A percentile compares a stretch with the other conserved stretches of the same genome.
These are phyloP conservation scores for Colletotrichum sp. DNA, from an alignment of 2,329 filamentous ascomycete genomes.

Conservation along the genomic window DNA sequence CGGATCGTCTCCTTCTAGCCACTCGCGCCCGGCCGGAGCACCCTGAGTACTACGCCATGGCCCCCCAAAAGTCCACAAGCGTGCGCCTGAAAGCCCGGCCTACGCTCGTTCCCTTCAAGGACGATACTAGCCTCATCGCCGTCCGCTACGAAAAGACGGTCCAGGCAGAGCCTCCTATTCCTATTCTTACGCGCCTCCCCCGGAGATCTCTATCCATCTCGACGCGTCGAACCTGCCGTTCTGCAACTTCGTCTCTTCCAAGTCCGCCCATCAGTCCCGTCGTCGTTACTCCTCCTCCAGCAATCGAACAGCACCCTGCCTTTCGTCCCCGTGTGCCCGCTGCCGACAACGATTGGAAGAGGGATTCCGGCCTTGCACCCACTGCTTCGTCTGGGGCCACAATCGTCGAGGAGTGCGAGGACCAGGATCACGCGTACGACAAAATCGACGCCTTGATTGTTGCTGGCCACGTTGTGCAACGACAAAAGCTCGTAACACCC, in stretches of 20 bases:
- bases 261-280: slow-evolving; percentile 26
- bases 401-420: slow-evolving; percentile 42
- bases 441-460: neutral
- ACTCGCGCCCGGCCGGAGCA: neutral
- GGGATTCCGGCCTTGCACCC: slow-evolving; percentile 60
- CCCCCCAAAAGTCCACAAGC: slow-evolving; percentile 46
- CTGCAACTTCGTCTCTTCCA: slow-evolving; percentile 8
- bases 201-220: slow-evolving; percentile 28
- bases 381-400: slow-evolving; percentile 46
- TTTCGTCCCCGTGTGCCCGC: slow-evolving; percentile 39
- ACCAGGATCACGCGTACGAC: slow-evolving; percentile 37
- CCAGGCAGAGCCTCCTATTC: slow-evolving; percentile 62
- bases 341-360: slow-evolving; percentile 48
- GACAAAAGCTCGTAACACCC: slow-evolving; percentile 21
- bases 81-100: slow-evolving; percentile 47
- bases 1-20: neutral
- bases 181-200: slow-evolving; percentile 50
- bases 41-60: slow-evolving; percentile 28
- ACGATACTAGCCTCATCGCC: slow-evolving; percentile 56
- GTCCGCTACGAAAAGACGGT: slow-evolving; percentile 67
- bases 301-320: slow-evolving; percentile 58
- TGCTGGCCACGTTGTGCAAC: neutral
- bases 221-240: slow-evolving; percentile 15
- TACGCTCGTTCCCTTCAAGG: slow-evolving; percentile 44
- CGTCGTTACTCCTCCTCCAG: slow-evolving; percentile 38